phyloP scores from a whole-genome alignment of 305 asterid genomes.

The Fraxinus dipetala region DNA sequence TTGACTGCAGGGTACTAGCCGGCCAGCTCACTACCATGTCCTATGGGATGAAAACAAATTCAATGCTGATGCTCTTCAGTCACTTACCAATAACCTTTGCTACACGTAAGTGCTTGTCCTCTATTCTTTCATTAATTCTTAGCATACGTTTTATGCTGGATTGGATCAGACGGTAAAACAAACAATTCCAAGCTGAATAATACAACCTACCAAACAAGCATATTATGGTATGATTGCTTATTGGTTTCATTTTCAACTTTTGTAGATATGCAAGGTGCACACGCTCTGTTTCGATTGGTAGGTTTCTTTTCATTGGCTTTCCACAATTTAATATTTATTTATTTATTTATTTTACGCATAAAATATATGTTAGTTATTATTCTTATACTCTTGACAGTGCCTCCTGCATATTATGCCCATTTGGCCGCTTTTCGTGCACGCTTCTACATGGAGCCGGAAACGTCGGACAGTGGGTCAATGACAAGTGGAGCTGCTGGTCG shows the following conservation, averaged over 20 bases:
- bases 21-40: conserved; percentile 52
- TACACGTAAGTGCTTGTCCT: conserved; percentile 31
- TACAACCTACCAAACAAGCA: neutral
- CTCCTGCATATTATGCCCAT: conserved; percentile 54
- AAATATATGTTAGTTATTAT: neutral
- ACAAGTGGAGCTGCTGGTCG: conserved; percentile 17
- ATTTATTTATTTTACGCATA: neutral
- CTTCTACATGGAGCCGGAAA: conserved; percentile 39
- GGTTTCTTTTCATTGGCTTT: neutral
- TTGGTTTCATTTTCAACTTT: neutral
- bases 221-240: neutral
- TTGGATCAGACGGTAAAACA: neutral
- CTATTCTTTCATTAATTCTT: neutral
- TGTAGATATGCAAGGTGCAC: conserved; percentile 49
- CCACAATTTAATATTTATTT: neutral
- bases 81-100: conserved; percentile 45
- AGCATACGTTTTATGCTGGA: neutral
- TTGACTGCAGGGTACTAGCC: conserved; percentile 42
- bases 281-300: conserved; percentile 50
- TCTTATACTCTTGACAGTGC: conserved; percentile 29
- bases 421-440: conserved; percentile 47
- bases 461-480: conserved; percentile 27
- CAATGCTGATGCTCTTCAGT: conserved; percentile 44
- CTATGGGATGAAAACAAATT: conserved; percentile 49
- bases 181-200: neutral